Evolutionary conservation across 2,329 filamentous ascomycete genomes (phyloP).

Genomic region (Colletotrichum sp.): DNA sequence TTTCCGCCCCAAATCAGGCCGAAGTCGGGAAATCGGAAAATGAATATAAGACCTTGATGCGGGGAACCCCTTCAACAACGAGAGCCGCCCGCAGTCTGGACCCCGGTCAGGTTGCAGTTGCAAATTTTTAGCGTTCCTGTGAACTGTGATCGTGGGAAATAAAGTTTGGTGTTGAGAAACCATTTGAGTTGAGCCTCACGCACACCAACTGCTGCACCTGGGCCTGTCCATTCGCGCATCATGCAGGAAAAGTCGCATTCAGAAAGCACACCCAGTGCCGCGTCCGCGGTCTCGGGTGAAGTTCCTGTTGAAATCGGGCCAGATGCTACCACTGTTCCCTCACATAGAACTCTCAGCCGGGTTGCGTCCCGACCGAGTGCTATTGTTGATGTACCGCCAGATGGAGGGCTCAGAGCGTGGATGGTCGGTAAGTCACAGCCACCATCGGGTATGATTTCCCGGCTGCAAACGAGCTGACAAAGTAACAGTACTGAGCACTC

Average conservation of each 20-base stretch:
- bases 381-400: slow-evolving; percentile 53
- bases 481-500: slow-evolving; percentile 38
- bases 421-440: slow-evolving; percentile 38
- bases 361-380: slow-evolving; percentile 43
- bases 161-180: background rate
- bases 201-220: background rate
- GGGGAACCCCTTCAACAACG: background rate
- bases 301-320: background rate
- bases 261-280: background rate
- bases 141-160: background rate
- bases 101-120: background rate
- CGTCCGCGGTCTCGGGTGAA: background rate
- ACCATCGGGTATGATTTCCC: background rate
- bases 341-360: slow-evolving; percentile 33
- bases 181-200: background rate
- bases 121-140: background rate
- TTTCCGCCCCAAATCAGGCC: background rate
- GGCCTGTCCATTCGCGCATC: background rate
- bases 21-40: background rate
- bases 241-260: background rate
- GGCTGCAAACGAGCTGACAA: background rate
- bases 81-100: background rate
- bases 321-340: background rate
- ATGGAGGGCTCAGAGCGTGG: slow-evolving; percentile 56
- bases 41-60: background rate